Evolutionary conservation across 2,329 filamentous ascomycete species (phyloP).

Genomic region (Polytolypa hystricis): DNA sequence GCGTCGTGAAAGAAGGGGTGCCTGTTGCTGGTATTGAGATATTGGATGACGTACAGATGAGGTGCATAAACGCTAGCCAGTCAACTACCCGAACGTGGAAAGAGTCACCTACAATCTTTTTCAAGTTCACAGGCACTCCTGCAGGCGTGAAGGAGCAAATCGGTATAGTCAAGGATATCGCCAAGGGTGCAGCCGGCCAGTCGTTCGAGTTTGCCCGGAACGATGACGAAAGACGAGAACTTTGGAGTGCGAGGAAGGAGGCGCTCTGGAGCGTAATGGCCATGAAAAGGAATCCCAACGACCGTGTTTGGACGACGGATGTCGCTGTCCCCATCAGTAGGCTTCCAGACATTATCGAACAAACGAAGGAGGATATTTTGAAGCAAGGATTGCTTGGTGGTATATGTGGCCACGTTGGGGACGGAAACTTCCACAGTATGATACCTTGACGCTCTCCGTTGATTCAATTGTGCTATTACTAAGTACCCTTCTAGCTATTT

Average conservation of each 20-base stretch:
- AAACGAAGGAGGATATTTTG: conserved; percentile 54
- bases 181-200: conserved; percentile 43
- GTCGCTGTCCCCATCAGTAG: conserved; percentile 66
- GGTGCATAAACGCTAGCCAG: conserved; percentile 48
- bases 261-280: conserved; percentile 64
- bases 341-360: conserved; percentile 61
- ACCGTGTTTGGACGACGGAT: conserved; percentile 68
- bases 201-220: conserved; percentile 58
- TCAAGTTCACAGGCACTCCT: conserved; percentile 62
- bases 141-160: conserved; percentile 54
- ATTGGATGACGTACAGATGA: conserved; percentile 84
- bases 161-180: conserved; percentile 46
- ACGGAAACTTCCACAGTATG: conserved; percentile 61
- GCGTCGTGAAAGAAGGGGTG: conserved; percentile 68
- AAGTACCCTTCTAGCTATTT: conserved; percentile 39
- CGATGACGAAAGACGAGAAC: conserved; percentile 53
- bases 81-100: conserved; percentile 47
- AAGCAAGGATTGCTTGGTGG: conserved; percentile 52
- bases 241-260: conserved; percentile 67
- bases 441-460: too few species aligned
- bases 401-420: conserved; percentile 64
- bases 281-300: conserved; percentile 46
- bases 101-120: conserved; percentile 60
- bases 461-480: too few species aligned
- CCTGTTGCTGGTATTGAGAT: conserved; percentile 88